Percentiles rank a stretch among this genome's conserved stretches.
These are phyloP conservation scores for Penicillium verhagenii DNA, from an alignment of 495 filamentous ascomycete species.

Conservation along the genomic window DNA sequence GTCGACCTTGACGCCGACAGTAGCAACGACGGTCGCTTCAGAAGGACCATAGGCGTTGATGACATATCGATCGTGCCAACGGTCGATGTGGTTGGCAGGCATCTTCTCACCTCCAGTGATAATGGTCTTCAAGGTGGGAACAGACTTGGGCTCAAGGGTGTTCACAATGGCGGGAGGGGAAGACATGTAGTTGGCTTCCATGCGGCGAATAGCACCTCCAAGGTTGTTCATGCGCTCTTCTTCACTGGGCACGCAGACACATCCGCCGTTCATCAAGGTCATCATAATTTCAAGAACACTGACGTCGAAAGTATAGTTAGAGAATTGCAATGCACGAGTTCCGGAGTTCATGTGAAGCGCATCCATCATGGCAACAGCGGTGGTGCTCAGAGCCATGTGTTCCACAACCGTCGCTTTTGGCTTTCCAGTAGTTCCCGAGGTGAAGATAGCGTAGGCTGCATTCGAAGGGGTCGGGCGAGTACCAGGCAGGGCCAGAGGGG, in stretches of 20 bases:
- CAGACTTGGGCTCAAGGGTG: conserved; percentile 42
- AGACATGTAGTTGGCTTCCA: conserved; percentile 39
- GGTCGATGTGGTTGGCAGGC: conserved; percentile 39
- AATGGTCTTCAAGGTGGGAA: conserved; percentile 50
- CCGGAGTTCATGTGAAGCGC: conserved; percentile 46
- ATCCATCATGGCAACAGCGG: conserved; percentile 29
- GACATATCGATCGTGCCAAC: conserved; percentile 42
- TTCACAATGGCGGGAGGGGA: conserved; percentile 48
- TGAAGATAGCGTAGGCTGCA: conserved; percentile 50
- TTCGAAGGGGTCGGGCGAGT: conserved; percentile 22
- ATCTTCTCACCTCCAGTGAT: conserved; percentile 59
- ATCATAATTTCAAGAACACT: conserved; percentile 65
- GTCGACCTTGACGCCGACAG: conserved; percentile 38
- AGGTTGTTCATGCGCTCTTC: conserved; percentile 52
- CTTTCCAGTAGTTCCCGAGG: conserved; percentile 51
- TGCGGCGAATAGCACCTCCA: conserved; percentile 37
- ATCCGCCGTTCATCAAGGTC: conserved; percentile 61
- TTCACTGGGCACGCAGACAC: conserved; percentile 64
- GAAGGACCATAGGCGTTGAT: conserved; percentile 58
- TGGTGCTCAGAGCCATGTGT: conserved; percentile 38
- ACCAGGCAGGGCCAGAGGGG: conserved; percentile 15
- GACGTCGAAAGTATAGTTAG: conserved; percentile 68
- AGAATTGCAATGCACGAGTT: conserved; percentile 65
- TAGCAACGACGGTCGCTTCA: conserved; percentile 50
- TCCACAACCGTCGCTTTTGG: conserved; percentile 50